A percentile compares a stretch with the other conserved stretches of the same genome.
Evolutionary conservation across 228 moss, liverwort and hornwort species (phyloP).

Genomic region (Sphagnum magellanicum): DNA sequence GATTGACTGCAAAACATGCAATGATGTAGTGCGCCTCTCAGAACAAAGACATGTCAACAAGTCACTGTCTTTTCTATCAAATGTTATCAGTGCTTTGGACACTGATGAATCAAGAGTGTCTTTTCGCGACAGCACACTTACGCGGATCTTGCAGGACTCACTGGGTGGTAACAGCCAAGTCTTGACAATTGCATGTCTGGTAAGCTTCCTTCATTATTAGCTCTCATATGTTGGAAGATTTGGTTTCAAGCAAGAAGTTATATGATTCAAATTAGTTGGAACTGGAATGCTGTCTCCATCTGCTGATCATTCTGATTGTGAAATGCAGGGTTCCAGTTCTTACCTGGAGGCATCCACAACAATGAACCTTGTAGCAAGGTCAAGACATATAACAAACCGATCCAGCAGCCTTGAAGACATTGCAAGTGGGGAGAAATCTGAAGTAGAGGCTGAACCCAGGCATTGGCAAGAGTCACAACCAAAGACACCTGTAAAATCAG

Average conservation of each 20-base stretch:
- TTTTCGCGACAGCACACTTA: constrained; percentile 32
- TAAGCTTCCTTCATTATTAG: background rate
- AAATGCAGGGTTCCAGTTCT: constrained; percentile 20
- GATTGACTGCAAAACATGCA: constrained; percentile 22
- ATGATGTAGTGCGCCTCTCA: constrained; percentile 18
- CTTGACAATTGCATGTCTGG: constrained; percentile 36
- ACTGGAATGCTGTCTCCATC: no score
- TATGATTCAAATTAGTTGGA: no score
- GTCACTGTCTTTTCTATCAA: constrained; percentile 27
- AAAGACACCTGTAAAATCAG: constrained; percentile 24
- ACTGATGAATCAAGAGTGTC: constrained; percentile 29
- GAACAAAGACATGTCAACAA: constrained; percentile 26
- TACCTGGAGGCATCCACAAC: constrained; percentile 20
- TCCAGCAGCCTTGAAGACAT: constrained; percentile 4
- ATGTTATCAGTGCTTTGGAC: constrained; percentile 34
- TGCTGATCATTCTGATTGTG: background rate
- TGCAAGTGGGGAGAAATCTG: constrained; percentile 8
- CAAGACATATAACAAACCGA: constrained; percentile 23
- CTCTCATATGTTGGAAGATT: no score
- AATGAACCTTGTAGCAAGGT: constrained; percentile 17
- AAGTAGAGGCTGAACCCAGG: constrained; percentile 21
- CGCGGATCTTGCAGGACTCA: constrained; percentile 33
- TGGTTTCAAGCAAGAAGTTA: no score
- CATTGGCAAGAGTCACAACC: constrained; percentile 29
- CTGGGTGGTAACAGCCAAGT: constrained; percentile 30